Evolutionary conservation across 805 yeast genomes (phyloP).

Genomic region (Sugiyamaella lignohabitans): DNA sequence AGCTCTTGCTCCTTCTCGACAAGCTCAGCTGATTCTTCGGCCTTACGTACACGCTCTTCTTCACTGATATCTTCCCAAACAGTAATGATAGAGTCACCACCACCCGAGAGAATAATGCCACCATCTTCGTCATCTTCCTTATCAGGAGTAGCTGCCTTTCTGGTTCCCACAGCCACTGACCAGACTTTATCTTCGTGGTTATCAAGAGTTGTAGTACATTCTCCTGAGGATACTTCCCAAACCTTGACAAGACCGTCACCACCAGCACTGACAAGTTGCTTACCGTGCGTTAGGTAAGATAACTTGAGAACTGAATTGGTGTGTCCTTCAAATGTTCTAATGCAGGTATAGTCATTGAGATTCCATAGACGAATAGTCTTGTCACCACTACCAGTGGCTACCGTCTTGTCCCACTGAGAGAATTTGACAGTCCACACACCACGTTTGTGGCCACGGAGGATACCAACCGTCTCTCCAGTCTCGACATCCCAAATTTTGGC

Average conservation of each 20-base stretch:
- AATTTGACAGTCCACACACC: conserved; percentile 92
- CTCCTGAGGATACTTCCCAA: conserved; percentile 78
- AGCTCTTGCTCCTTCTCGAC: conserved; percentile 88
- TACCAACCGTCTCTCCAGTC: conserved; percentile 80
- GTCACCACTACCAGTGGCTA: conserved; percentile 89
- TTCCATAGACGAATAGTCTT: conserved; percentile 88
- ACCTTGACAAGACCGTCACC: conserved; percentile 92
- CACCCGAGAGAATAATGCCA: conserved; percentile 70
- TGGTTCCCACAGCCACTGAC: conserved; percentile 59
- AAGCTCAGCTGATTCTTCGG: conserved; percentile 46
- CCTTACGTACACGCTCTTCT: conserved; percentile 50
- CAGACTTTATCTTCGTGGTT: conserved; percentile 91
- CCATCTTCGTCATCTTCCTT: conserved; percentile 50
- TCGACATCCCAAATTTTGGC: conserved; percentile 84
- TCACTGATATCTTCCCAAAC: conserved; percentile 87
- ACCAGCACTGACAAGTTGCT: conserved; percentile 66
- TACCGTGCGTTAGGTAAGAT: conserved; percentile 56
- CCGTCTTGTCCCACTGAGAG: conserved; percentile 61
- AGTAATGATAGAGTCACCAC: conserved; percentile 89
- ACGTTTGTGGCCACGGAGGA: conserved; percentile 84
- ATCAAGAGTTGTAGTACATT: conserved; percentile 76
- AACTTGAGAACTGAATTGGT: conserved; percentile 86
- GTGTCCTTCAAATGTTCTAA: conserved; percentile 87
- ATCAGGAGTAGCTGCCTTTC: conserved; percentile 34
- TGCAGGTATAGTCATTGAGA: conserved; percentile 64